Evolutionary conservation across 768 basidiomycete genomes (phyloP), one percentile per base, ranked within the genome.

Genomic region (Tremella yokohamensis): DNA sequence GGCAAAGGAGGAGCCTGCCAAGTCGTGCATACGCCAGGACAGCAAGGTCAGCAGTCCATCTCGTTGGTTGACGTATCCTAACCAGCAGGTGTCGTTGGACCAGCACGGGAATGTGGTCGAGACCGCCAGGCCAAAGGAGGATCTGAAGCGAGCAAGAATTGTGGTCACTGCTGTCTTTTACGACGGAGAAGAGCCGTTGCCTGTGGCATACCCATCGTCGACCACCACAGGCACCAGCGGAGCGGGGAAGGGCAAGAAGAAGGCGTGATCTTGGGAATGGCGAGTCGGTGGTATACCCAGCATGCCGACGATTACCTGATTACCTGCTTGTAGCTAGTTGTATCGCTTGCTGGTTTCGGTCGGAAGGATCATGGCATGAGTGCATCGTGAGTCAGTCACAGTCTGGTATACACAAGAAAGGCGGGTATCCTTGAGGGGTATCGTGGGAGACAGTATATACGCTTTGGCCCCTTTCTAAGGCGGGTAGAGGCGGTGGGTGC

Each of bases 131-230:
- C 61, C 73, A 1, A 48, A 60, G 11, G 62, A 64, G 15, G 44
- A 57, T 16, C 56, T 74, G 25, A 74, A 74, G 58, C 42, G 65
- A 26, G 54, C 50, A 8, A 57, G 65, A 40, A 53, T 74, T 2
- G 58, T 63, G 15, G 70, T 74, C 24, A 60, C 61, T 40, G 69
- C 68, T 1, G 57, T 69, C 3, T 70, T 66, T 44, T 74, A 72
- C 54, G 73, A 74, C 25, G 73, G 73, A 24, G 73, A 74, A 54
- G 73, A 74, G 37, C 72, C 72, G 1, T 53, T 57, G 2, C 61
- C 65, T 3, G 48, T 54, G 18, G 20, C 39, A 16, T 48, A 57
- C 42, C 40, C 53, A 6, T 48, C 56, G 44, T 20, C 60, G 3
- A 39, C 53, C 8, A 51, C 52, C 16, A 51, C 49, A 8, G 52